Evolutionary conservation across 2,329 filamentous ascomycete genomes (phyloP).

Genomic region (Colletotrichum kahawae): DNA sequence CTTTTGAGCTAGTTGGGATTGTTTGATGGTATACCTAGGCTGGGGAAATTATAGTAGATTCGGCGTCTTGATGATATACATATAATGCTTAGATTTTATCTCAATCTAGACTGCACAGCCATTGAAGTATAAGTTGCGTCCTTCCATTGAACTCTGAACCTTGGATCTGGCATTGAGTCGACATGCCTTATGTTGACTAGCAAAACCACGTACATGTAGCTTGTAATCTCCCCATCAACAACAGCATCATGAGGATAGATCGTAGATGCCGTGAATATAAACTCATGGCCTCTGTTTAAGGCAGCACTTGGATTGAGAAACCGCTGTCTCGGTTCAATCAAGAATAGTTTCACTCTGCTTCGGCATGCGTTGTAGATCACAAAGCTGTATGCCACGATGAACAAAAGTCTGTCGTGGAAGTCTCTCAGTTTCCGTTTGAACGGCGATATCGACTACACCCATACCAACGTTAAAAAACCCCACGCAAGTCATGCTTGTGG

Average conservation of each 20-base stretch:
- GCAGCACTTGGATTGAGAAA: background rate
- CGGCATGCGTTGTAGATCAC: background rate
- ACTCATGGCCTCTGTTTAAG: background rate
- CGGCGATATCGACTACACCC: background rate
- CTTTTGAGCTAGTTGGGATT: background rate
- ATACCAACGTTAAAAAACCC: background rate
- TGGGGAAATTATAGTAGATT: background rate
- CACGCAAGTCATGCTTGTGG: background rate
- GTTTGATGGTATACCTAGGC: background rate
- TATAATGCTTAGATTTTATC: background rate
- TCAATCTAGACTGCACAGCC: background rate
- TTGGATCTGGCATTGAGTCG: background rate
- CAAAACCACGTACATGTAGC: background rate
- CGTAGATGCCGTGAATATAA: background rate
- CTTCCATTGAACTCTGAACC: background rate
- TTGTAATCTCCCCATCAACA: background rate
- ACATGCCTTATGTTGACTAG: background rate
- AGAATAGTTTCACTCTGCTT: background rate
- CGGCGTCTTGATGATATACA: background rate
- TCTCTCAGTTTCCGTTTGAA: background rate
- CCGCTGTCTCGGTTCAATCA: background rate
- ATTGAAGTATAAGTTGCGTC: background rate
- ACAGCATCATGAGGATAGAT: background rate
- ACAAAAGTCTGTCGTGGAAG: background rate
- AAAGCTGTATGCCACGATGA: background rate